Conservation (phyloP, 164 flowering plant species). For the Echeveria elegans region DNA sequence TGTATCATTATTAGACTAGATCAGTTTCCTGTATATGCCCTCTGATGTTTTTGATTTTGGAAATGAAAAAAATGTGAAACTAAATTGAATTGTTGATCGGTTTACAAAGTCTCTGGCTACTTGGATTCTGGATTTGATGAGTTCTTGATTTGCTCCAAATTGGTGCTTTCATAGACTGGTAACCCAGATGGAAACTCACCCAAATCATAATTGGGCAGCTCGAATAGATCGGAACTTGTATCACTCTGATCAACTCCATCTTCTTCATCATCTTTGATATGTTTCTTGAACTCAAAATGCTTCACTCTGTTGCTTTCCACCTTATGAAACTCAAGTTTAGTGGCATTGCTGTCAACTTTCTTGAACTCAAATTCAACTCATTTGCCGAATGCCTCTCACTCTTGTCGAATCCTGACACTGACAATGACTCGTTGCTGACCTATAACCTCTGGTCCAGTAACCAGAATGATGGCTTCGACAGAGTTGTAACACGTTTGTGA, state of each 20-base stretch:
- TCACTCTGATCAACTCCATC: slow-evolving; percentile 78
- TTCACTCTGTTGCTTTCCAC: slow-evolving; percentile 11
- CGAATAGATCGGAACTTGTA: slow-evolving; percentile 93
- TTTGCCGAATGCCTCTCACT: slow-evolving; percentile 15
- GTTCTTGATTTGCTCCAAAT: slow-evolving; percentile 52
- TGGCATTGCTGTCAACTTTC: background rate
- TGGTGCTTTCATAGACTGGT: slow-evolving; percentile 81
- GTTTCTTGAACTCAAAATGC: slow-evolving; percentile 18
- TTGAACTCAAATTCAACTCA: background rate
- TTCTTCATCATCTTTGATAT: slow-evolving; percentile 4
- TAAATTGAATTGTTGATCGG: background rate
- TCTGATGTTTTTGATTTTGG: too few relatives aligned
- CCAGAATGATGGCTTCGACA: slow-evolving; percentile 14
- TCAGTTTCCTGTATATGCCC: too few relatives aligned
- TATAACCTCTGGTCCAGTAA: slow-evolving; percentile 34
- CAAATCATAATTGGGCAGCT: slow-evolving; percentile 65
- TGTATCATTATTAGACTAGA: too few relatives aligned
- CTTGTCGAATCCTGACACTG: slow-evolving; percentile 13
- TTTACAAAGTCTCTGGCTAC: background rate
- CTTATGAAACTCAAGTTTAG: background rate
- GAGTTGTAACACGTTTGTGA: slow-evolving; percentile 22
- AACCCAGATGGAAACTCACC: slow-evolving; percentile 49
- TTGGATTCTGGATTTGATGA: background rate
- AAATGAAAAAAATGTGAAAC: too few relatives aligned
- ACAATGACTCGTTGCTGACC: slow-evolving; percentile 15